Percentiles rank a stretch among this genome's conserved stretches.
Evolutionary conservation across 2,329 filamentous ascomycete species (phyloP).

Genomic region (Phaeoacremonium minimum): DNA sequence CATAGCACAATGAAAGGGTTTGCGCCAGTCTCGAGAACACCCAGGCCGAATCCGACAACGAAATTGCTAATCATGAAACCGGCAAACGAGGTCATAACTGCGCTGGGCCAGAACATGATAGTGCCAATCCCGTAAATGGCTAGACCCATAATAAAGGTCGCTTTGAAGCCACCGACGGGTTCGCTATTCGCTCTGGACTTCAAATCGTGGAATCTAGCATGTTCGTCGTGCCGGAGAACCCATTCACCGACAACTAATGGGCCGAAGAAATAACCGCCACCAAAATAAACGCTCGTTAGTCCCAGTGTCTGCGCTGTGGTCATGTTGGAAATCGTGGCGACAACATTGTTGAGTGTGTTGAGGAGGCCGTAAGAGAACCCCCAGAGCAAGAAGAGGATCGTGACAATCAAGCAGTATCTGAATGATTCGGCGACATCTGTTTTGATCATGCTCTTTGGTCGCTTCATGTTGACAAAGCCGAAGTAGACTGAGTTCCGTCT

Average conservation of each 20-base stretch:
- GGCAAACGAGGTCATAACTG: slow-evolving; percentile 67
- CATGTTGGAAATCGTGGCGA: slow-evolving; percentile 60
- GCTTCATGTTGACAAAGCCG: slow-evolving; percentile 69
- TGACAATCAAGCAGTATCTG: slow-evolving; percentile 70
- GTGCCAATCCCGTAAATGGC: slow-evolving; percentile 71
- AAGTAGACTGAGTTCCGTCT: slow-evolving; percentile 57
- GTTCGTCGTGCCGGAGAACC: slow-evolving; percentile 65
- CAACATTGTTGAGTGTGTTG: slow-evolving; percentile 72
- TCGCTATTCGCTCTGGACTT: slow-evolving; percentile 29
- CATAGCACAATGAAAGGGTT: slow-evolving; percentile 72
- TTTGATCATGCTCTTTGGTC: slow-evolving; percentile 66
- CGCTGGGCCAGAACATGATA: slow-evolving; percentile 84
- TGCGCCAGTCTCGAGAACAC: slow-evolving; percentile 74
- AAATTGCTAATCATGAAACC: slow-evolving; percentile 74
- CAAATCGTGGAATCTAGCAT: slow-evolving; percentile 38
- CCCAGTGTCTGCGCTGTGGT: slow-evolving; percentile 58
- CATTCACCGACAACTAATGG: slow-evolving; percentile 66
- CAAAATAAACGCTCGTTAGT: slow-evolving; percentile 67
- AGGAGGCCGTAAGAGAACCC: slow-evolving; percentile 86
- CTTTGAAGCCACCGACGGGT: slow-evolving; percentile 65
- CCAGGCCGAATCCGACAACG: slow-evolving; percentile 72
- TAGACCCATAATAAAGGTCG: slow-evolving; percentile 74
- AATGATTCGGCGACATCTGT: slow-evolving; percentile 60
- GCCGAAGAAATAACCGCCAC: slow-evolving; percentile 65
- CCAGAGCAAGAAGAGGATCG: slow-evolving; percentile 83